Conservation (phyloP, 2,329 filamentous ascomycete genomes). For the Aspergillus versicolor region DNA sequence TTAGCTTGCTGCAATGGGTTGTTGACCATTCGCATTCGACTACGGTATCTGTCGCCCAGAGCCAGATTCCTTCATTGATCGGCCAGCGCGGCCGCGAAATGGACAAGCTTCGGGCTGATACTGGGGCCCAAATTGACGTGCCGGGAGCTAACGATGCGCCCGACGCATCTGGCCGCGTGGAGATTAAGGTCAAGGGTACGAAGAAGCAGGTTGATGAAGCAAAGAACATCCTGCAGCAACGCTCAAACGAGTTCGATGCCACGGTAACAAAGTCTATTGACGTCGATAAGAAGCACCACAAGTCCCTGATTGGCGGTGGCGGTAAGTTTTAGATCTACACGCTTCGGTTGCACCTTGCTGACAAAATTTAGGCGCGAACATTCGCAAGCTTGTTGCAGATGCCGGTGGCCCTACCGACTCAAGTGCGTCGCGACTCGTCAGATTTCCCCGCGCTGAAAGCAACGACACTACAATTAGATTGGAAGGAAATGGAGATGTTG, state of each 20-base stretch:
- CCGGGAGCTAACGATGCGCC: constrained; percentile 73
- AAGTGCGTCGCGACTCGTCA: constrained; percentile 82
- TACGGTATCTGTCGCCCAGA: constrained; percentile 81
- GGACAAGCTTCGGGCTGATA: constrained; percentile 81
- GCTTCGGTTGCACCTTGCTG: constrained; percentile 37
- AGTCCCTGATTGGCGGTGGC: constrained; percentile 78
- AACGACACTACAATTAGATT: constrained; percentile 82
- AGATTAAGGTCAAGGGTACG: constrained; percentile 89
- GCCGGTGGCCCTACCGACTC: constrained; percentile 88
- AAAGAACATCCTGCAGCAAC: constrained; percentile 85
- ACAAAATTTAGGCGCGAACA: constrained; percentile 65
- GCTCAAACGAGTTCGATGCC: constrained; percentile 82
- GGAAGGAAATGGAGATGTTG: constrained; percentile 78
- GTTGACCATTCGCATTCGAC: constrained; percentile 82
- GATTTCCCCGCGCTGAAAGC: constrained; percentile 87
- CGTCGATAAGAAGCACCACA: constrained; percentile 91
- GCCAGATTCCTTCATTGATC: constrained; percentile 90
- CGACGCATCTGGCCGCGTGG: constrained; percentile 66
- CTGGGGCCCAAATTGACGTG: constrained; percentile 87
- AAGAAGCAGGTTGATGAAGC: constrained; percentile 88
- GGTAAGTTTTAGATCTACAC: constrained; percentile 58
- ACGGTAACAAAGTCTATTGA: constrained; percentile 82
- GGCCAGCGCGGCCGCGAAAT: constrained; percentile 87
- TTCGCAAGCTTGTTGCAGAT: constrained; percentile 80
- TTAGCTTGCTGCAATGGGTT: constrained; percentile 83